A percentile compares a stretch with the other conserved stretches of the same genome.
These are phyloP conservation scores for Pseudoturritis turrita DNA, from an alignment of 345 rosid genomes.

Conservation along the genomic window DNA sequence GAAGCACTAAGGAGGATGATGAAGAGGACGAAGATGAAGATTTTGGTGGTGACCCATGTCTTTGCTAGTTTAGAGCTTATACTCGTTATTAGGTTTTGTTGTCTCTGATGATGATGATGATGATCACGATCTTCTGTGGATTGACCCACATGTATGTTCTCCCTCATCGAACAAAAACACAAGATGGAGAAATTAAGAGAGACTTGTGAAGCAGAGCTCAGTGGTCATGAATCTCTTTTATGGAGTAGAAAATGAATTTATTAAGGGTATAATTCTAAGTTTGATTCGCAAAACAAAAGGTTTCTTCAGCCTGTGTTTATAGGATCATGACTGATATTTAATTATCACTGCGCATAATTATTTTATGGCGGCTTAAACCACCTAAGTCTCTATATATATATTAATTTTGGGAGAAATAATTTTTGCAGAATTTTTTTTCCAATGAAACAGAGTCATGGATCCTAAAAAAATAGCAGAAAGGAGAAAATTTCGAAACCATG, in stretches of 20 bases:
- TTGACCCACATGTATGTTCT: conserved; percentile 4
- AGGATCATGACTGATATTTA: neutral
- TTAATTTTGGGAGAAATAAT: neutral
- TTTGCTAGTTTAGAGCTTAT: conserved; percentile 26
- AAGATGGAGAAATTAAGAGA: neutral
- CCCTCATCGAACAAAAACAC: conserved; percentile 18
- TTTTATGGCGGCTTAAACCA: neutral
- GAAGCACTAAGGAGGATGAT: conserved; percentile 32
- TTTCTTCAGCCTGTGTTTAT: neutral
- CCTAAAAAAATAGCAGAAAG: neutral
- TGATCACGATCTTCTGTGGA: neutral
- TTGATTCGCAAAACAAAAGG: neutral
- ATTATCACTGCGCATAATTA: neutral
- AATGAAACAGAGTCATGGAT: neutral
- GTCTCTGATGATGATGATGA: conserved; percentile 9
- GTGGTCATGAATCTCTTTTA: neutral
- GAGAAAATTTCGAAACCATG: neutral
- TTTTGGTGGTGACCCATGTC: conserved; percentile 29
- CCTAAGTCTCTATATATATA: neutral
- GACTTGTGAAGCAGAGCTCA: neutral
- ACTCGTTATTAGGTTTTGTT: neutral
- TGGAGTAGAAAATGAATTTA: neutral
- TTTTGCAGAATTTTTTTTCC: neutral
- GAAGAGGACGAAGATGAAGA: conserved; percentile 27
- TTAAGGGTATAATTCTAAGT: neutral